Conservation (phyloP, 345 rosid genomes). For the Ricinus communis region DNA sequence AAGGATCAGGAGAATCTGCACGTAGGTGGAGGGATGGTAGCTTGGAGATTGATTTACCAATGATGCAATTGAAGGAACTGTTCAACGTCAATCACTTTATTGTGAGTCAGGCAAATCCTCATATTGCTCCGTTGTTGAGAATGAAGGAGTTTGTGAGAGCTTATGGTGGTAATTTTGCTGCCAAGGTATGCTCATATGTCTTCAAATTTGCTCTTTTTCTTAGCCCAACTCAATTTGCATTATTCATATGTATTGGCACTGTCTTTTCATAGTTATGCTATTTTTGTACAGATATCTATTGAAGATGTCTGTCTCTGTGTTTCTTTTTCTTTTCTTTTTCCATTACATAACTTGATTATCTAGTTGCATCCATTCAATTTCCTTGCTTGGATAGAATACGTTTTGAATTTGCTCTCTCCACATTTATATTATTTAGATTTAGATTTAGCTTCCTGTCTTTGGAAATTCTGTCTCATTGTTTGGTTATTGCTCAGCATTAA, state of each 20-base stretch:
- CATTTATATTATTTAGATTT: too few species aligned
- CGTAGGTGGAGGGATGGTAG: conserved; percentile 99
- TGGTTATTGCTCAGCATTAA: too few species aligned
- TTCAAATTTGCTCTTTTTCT: neutral
- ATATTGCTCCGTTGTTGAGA: conserved; percentile 79
- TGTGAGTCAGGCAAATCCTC: conserved; percentile 99
- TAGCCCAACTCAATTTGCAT: neutral
- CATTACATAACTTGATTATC: too few species aligned
- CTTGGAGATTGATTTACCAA: conserved; percentile 94
- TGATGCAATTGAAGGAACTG: conserved; percentile 96
- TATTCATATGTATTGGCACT: neutral
- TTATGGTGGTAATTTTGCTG: conserved; percentile 91
- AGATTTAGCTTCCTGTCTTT: too few species aligned
- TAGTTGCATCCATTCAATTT: too few species aligned
- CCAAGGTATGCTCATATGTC: conserved; percentile 63
- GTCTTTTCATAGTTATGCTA: neutral
- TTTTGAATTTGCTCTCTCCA: too few species aligned
- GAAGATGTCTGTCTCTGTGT: neutral
- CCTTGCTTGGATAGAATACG: too few species aligned
- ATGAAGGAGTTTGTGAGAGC: conserved; percentile 79
- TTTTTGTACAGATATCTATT: too few species aligned
- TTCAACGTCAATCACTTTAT: conserved; percentile 97
- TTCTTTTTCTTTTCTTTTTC: too few species aligned
- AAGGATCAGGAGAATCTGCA: conserved; percentile 53
- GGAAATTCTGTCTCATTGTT: too few species aligned